Base-by-base conservation (phyloP, 306 rosid species). In the Casuarina glauca region DNA sequence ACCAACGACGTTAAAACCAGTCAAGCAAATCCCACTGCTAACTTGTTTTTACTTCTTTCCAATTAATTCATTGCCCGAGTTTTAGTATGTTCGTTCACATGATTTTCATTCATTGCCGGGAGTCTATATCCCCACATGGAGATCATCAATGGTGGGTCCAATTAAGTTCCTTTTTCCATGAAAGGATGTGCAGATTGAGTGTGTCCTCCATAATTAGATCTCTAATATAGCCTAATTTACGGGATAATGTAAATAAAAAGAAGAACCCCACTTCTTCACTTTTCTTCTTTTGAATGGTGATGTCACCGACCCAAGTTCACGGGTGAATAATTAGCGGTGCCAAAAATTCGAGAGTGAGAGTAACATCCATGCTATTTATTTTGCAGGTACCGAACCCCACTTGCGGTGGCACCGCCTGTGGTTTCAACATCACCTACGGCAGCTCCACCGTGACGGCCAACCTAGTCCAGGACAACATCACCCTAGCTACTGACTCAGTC, bases 381-480 rank as follows among this genome's bases (percentile, higher is more conserved):
- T 76, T 78, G 58, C 89, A 95, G 99, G 99, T 87, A 52, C 93
- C 91, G 4, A 91, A 87, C 76, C 99, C 99, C 76, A 87, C 79
- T 69, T 96, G 99, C 88, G 51, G 60, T 3, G 91, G 88, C 58
- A 78, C 85, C 77, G 86, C 94, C 79, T 96, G 99, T 17, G 48
- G 80, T 8, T 93, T 93, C 93, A 93, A 96, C 88, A 9, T 90
- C 9, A 96, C 97, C 9, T 96, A 96, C 50, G 98, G 99, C 38
- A 46, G 89, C 55, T 93, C 99, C 64, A 48, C 86, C 72, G 71
- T 96, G 1, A 91, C 91, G 1, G 97, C 99, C 8, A 80, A 70
- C 76, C 76, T 96, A 17, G 85, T 88, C 52, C 94, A 87, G 75
- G 99, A 96, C 81, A 88, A 84, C n/a, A 10, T 96, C 61, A 87